Evolutionary conservation across 805 yeast genomes (phyloP), one percentile per base, ranked within the genome.

Genomic region (Candida lessepsii): DNA sequence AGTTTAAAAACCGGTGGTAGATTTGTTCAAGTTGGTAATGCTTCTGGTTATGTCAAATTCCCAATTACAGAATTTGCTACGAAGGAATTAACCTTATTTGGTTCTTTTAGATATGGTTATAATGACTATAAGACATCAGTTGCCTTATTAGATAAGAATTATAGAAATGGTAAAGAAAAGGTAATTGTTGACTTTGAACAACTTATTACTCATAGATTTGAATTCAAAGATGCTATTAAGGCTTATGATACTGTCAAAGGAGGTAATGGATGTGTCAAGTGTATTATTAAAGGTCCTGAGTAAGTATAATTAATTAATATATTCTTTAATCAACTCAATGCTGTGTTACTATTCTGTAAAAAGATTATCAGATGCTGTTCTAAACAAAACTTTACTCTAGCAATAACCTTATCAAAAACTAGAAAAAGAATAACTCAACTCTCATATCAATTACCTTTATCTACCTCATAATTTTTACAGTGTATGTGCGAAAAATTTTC

Each of bases 1-100:
- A 71, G 78, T 27, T 67, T 86, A 43, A 75, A 65, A 37, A 70
- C 78, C 24, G 88, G 86, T 41, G 96, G 95, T 16, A 69, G 80
- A 36, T 80, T 73, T 52, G 88, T 86, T 24, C 96, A 86, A 62
- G 91, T 86, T 24, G 96, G 96, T 30, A 85, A 85, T 80, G 91
- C 95, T 18, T 76, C 74, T 30, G 81, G 78, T 29, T 70, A 75
- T 33, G 72, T 86, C 45, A 71, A 73, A 42, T 82, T 88, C 74
- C 96, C 96, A 41, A 76, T 88, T 52, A 77, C 85, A 6, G 78
- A 73, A 44, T 65, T 87, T 40, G 77, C 81, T 31, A 76, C 76
- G 47, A 83, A 80, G 53, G 96, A 88, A 59, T 60, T 85, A 45
- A 69, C 75, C 1, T 69, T 84, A 50, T 78, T 73, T 52, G 96